These are phyloP conservation scores for Diaporthe helianthi DNA, from an alignment of 2,329 filamentous ascomycete species.

Conservation along the genomic window DNA sequence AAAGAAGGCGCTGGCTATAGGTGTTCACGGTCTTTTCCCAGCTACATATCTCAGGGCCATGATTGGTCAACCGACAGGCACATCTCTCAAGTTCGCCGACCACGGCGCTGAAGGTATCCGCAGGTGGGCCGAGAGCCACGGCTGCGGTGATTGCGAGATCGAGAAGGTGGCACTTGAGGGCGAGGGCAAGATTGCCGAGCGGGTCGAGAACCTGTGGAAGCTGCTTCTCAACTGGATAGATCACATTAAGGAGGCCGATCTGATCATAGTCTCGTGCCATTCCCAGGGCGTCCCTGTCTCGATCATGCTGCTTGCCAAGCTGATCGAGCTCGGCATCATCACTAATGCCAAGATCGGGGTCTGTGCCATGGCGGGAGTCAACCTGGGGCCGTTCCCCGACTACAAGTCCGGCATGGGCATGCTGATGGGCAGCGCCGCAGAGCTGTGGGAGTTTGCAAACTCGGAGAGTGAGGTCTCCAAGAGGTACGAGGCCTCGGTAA, in stretches of 20 bases:
- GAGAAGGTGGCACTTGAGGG: slow-evolving; percentile 95
- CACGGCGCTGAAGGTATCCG: slow-evolving; percentile 84
- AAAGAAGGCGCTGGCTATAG: slow-evolving; percentile 88
- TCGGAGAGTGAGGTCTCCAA: slow-evolving; percentile 82
- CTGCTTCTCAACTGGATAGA: slow-evolving; percentile 94
- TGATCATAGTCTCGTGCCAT: slow-evolving; percentile 91
- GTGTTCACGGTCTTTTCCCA: slow-evolving; percentile 93
- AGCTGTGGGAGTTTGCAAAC: slow-evolving; percentile 92
- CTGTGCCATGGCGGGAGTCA: slow-evolving; percentile 88
- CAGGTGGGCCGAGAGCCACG: slow-evolving; percentile 78
- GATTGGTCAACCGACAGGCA: slow-evolving; percentile 93
- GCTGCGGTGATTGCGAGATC: slow-evolving; percentile 78
- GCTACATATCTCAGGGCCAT: slow-evolving; percentile 86
- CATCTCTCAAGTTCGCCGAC: slow-evolving; percentile 90
- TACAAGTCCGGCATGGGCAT: slow-evolving; percentile 87
- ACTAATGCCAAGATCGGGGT: slow-evolving; percentile 80
- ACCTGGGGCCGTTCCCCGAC: slow-evolving; percentile 89
- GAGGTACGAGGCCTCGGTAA: slow-evolving; percentile 78
- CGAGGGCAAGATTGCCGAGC: slow-evolving; percentile 88
- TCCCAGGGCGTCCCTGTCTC: slow-evolving; percentile 95
- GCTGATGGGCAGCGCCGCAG: slow-evolving; percentile 88
- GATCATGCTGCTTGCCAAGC: slow-evolving; percentile 88
- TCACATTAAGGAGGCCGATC: slow-evolving; percentile 83
- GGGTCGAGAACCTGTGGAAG: slow-evolving; percentile 93
- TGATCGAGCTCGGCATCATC: slow-evolving; percentile 89